A percentile compares a stretch with the other conserved stretches of the same genome.
Evolutionary conservation across 164 flowering plant species (phyloP).

Genomic region (Umbilicus rupestris): DNA sequence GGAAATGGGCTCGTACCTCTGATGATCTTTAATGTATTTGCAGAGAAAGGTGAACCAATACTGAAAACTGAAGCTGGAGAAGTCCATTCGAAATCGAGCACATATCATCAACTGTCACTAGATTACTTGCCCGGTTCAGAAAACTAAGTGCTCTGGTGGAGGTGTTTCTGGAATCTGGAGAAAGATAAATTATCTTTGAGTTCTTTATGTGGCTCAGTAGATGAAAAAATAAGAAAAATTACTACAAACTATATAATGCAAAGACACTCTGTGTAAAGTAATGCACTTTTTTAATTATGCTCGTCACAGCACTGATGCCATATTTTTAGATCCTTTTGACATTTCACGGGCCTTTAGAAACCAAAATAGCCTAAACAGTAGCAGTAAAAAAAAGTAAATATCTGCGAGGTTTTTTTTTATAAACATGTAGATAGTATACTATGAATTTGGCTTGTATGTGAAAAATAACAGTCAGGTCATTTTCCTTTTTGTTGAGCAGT

Average conservation of each 20-base stretch:
- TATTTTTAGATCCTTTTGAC: not conserved
- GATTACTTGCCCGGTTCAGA: not conserved
- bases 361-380: not conserved
- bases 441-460: not conserved
- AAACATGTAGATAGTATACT: not conserved
- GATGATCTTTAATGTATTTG: not conserved
- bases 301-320: not conserved
- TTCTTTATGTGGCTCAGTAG: not conserved
- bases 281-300: not conserved
- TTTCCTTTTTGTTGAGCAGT: not conserved
- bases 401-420: not conserved
- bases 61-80: not conserved
- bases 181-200: not conserved
- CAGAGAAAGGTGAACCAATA: not conserved
- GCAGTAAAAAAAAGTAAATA: not conserved
- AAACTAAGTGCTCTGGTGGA: conserved; percentile 3
- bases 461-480: not conserved
- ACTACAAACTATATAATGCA: not conserved
- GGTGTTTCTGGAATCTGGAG: conserved; percentile 6
- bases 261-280: not conserved
- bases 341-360: not conserved
- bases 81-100: not conserved
- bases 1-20: not conserved
- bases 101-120: not conserved
- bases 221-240: not conserved